Conservation (phyloP, 2,329 filamentous ascomycete genomes). For the Curvularia hawaiiensis region DNA sequence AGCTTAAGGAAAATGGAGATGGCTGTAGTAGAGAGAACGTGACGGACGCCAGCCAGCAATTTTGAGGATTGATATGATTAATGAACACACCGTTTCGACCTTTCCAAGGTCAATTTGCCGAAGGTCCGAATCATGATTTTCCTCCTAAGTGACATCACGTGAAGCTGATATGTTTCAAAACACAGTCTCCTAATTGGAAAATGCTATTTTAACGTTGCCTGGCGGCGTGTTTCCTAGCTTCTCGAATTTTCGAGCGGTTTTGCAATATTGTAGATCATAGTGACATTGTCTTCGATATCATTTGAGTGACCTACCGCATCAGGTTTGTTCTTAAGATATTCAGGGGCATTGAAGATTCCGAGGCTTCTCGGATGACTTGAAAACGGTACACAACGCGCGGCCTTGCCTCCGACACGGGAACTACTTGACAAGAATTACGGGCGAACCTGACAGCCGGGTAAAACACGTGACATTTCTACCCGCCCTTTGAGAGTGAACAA, state of each 20-base stretch:
- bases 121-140: background rate
- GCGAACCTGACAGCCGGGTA: background rate
- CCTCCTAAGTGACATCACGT: background rate
- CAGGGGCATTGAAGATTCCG: background rate
- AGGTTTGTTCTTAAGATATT: background rate
- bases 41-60: no score
- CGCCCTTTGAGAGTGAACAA: background rate
- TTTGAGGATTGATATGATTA: no score
- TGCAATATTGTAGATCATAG: background rate
- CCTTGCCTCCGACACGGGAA: background rate
- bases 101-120: background rate
- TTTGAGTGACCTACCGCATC: background rate
- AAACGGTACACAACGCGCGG: no score
- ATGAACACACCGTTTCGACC: background rate
- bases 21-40: no score
- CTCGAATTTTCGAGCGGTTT: background rate
- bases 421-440: background rate
- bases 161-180: background rate
- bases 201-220: background rate
- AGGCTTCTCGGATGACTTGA: background rate
- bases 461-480: background rate
- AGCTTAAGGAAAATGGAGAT: no score
- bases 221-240: background rate
- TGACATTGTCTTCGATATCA: background rate
- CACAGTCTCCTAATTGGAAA: background rate